Conservation (phyloP, 208 protist genomes). For the Trypanosoma mega region DNA sequence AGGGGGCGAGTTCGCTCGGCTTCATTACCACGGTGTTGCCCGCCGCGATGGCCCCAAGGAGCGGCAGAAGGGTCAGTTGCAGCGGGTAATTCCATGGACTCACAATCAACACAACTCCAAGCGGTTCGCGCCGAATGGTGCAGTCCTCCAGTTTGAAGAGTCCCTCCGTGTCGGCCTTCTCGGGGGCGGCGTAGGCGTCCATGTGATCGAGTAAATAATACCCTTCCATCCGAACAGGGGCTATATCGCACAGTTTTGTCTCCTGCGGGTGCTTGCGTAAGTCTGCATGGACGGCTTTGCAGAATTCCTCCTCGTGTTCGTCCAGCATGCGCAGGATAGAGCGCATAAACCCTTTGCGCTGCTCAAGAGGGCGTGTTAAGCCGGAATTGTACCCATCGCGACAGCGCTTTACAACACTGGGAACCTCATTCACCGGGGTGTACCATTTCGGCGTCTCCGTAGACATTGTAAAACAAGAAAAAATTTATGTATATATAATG, state of each 20-base stretch:
- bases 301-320: constrained; percentile 55
- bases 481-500: constrained; percentile 14
- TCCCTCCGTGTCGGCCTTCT: constrained; percentile 27
- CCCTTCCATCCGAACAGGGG: constrained; percentile 24
- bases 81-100: constrained; percentile 93
- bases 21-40: constrained; percentile 93
- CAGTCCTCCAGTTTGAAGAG: constrained; percentile 26
- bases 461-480: constrained; percentile 1
- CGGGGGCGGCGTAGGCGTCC: constrained; percentile 31
- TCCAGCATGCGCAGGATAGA: constrained; percentile 51
- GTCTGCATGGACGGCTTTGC: constrained; percentile 45
- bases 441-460: background rate
- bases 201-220: constrained; percentile 39
- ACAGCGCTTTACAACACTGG: constrained; percentile 25
- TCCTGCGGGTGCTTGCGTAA: constrained; percentile 27
- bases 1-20: constrained; percentile 66
- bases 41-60: constrained; percentile 82
- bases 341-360: constrained; percentile 41
- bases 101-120: constrained; percentile 91
- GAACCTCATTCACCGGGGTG: constrained; percentile 33
- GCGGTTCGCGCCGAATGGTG: constrained; percentile 54
- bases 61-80: constrained; percentile 55
- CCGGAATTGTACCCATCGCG: constrained; percentile 15
- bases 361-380: constrained; percentile 16
- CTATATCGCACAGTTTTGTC: constrained; percentile 32